These are phyloP conservation scores for Ajuga chamaepitys DNA, from an alignment of 257 asterid genomes.

Conservation along the genomic window DNA sequence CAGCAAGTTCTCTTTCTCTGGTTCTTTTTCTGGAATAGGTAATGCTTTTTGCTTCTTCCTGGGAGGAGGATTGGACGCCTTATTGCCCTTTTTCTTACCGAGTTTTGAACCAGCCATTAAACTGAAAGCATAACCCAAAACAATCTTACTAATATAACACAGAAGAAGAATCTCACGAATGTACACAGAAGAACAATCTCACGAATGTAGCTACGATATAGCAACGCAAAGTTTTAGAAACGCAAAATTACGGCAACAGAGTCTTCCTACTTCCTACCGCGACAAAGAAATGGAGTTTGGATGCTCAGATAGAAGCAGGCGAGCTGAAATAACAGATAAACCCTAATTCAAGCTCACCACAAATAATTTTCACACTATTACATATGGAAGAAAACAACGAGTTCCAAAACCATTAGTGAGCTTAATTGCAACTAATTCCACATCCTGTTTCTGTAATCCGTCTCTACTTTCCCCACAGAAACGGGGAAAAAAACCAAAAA, in stretches of 20 bases:
- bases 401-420: too few species aligned
- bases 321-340: neutral
- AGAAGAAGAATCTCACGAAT: neutral
- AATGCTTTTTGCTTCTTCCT: conserved; percentile 60
- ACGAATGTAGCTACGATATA: too few species aligned
- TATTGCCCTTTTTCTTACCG: conserved; percentile 28
- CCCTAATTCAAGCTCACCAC: neutral
- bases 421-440: too few species aligned
- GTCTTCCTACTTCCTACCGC: neutral
- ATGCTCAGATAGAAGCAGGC: neutral
- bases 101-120: conserved; percentile 54
- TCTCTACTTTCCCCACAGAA: too few species aligned
- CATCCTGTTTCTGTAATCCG: too few species aligned
- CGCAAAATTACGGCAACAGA: neutral
- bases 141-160: neutral
- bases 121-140: conserved; percentile 18
- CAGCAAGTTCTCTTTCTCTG: conserved; percentile 34
- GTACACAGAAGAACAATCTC: too few species aligned
- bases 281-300: neutral
- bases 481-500: neutral
- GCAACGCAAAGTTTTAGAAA: too few species aligned
- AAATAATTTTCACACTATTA: too few species aligned
- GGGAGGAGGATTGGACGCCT: conserved; percentile 28
- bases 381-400: too few species aligned
- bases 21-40: conserved; percentile 13